Percentiles rank a stretch among this genome's conserved stretches.
Evolutionary conservation across 768 basidiomycete genomes (phyloP).

Genomic region (Exsudoporus frostii): DNA sequence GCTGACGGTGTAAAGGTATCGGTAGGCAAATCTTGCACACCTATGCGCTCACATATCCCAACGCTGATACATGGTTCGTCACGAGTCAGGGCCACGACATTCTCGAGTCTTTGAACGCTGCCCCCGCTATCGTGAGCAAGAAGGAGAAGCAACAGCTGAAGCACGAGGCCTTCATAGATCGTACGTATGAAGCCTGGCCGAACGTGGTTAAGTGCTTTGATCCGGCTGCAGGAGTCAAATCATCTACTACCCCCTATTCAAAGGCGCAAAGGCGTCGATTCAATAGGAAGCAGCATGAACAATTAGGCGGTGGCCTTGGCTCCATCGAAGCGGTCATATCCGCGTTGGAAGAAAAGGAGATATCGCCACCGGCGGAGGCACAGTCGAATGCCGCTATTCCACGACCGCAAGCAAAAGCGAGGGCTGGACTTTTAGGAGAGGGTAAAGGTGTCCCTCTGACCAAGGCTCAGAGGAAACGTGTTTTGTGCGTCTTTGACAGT

Average conservation of each 20-base stretch:
- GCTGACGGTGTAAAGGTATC: constrained; percentile 33
- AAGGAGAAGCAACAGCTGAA: constrained; percentile 66
- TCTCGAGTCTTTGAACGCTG: constrained; percentile 33
- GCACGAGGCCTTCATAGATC: constrained; percentile 65
- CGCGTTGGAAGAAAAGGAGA: constrained; percentile 43
- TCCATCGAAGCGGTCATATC: constrained; percentile 55
- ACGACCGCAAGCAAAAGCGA: constrained; percentile 21
- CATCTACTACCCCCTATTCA: constrained; percentile 54
- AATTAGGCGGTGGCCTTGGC: constrained; percentile 48
- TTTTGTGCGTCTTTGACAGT: constrained; percentile 50
- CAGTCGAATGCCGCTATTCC: constrained; percentile 17
- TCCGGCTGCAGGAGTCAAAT: constrained; percentile 42
- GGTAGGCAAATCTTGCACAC: constrained; percentile 30
- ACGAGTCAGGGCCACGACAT: constrained; percentile 43
- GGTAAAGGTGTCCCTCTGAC: constrained; percentile 58
- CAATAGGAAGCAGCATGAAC: constrained; percentile 66
- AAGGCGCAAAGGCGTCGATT: constrained; percentile 69
- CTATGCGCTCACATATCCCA: neutral
- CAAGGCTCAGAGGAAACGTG: constrained; percentile 61
- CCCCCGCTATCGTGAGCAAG: constrained; percentile 43
- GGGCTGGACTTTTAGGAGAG: constrained; percentile 61
- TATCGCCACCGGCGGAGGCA: constrained; percentile 13
- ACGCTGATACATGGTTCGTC: neutral
- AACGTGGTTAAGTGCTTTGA: neutral
- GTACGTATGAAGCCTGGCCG: constrained; percentile 34